A percentile compares a stretch with the other conserved stretches of the same genome.
Conservation (phyloP, 768 basidiomycete genomes). For the Lactifluus hygrophoroides region DNA sequence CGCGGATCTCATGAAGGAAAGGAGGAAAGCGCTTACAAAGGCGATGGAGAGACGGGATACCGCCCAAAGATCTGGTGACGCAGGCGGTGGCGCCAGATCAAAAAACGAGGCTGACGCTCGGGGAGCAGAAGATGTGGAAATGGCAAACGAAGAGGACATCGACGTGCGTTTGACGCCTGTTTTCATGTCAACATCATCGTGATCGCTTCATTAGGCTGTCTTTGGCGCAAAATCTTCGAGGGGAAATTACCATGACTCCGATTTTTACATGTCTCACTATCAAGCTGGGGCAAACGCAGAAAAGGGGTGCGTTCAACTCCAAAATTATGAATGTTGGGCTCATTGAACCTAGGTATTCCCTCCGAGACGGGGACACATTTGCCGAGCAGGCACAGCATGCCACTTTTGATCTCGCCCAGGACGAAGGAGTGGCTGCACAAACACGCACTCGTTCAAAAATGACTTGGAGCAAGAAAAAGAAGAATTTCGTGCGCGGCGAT, state of each 20-base stretch:
- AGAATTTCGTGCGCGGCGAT: constrained; percentile 83
- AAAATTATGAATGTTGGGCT: neutral
- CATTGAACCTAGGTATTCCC: constrained; percentile 57
- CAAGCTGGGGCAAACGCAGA: constrained; percentile 83
- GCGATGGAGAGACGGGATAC: constrained; percentile 43
- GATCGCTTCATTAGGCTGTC: constrained; percentile 30
- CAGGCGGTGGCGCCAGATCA: constrained; percentile 28
- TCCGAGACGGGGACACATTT: constrained; percentile 83
- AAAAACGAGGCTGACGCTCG: constrained; percentile 28
- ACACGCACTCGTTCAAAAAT: constrained; percentile 45
- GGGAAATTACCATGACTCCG: constrained; percentile 60
- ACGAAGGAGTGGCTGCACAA: constrained; percentile 55
- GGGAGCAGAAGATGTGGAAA: constrained; percentile 37
- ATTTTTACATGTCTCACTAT: constrained; percentile 89
- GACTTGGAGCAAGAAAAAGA: constrained; percentile 95
- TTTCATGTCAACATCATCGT: constrained; percentile 43
- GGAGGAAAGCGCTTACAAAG: constrained; percentile 68
- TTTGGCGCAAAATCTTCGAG: constrained; percentile 29
- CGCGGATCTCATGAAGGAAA: constrained; percentile 77
- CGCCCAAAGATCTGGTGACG: constrained; percentile 28
- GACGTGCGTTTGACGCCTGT: constrained; percentile 55
- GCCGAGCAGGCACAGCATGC: constrained; percentile 72
- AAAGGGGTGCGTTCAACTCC: constrained; percentile 62
- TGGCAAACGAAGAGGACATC: constrained; percentile 76
- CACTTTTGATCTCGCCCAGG: constrained; percentile 75